Evolutionary conservation across 345 rosid species (phyloP).

Genomic region (Kernera saxatilis): DNA sequence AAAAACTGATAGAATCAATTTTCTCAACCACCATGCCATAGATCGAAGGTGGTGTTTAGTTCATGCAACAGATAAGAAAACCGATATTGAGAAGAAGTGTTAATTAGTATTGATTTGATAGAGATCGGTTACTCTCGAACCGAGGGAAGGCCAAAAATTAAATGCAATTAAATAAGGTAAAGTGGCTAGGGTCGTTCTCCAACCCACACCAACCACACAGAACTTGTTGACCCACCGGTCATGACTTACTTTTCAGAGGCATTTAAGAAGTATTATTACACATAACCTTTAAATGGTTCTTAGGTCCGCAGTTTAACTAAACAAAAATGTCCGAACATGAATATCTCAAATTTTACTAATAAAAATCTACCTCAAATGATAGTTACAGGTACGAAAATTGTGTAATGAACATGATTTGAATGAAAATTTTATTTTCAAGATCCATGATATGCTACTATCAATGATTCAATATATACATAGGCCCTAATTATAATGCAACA

Average conservation of each 20-base stretch:
- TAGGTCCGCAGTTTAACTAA: constrained; percentile 1
- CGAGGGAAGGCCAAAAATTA: not conserved
- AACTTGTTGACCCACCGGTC: constrained; percentile 27
- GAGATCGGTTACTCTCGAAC: not conserved
- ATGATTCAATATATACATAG: not conserved
- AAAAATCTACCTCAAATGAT: not conserved
- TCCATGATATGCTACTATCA: not conserved
- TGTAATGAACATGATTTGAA: not conserved
- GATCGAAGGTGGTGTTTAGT: not conserved
- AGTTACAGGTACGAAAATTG: not conserved
- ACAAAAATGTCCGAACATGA: not conserved
- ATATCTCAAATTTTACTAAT: not conserved
- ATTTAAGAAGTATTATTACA: constrained; percentile 14
- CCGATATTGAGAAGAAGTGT: not conserved
- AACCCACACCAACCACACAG: constrained; percentile 23
- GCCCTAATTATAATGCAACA: not conserved
- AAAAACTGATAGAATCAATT: not conserved
- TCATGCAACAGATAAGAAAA: not conserved
- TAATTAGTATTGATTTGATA: not conserved
- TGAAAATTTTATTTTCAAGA: not conserved
- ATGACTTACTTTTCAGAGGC: constrained; percentile 8
- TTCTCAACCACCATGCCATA: constrained; percentile 14
- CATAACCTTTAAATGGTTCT: not conserved
- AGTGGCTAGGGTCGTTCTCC: constrained; percentile 16
- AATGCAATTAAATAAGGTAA: not conserved